A percentile compares a stretch with the other conserved stretches of the same genome.
Conservation (phyloP, 129 eudicot genomes). For the Deinandra increscens region DNA sequence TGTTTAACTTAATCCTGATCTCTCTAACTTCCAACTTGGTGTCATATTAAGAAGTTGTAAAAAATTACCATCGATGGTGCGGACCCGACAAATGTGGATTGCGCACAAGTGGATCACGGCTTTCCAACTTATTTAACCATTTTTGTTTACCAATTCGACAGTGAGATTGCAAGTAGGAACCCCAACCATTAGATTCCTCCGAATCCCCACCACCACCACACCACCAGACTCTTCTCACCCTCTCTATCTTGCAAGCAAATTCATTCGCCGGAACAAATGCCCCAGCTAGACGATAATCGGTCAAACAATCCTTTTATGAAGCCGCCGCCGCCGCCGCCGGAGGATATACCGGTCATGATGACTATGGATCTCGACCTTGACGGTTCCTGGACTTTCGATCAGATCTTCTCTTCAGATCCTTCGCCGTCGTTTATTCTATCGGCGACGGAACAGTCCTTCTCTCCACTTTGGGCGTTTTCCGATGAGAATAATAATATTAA, state of each 20-base stretch:
- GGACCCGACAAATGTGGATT: constrained; percentile 30
- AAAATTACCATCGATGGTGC: too few species aligned
- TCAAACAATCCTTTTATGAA: constrained; percentile 5
- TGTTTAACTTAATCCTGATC: too few species aligned
- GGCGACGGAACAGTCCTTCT: constrained; percentile 62
- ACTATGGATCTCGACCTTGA: constrained; percentile 89
- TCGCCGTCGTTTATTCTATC: constrained; percentile 49
- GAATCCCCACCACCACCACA: constrained; percentile 34
- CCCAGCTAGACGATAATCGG: constrained; percentile 26
- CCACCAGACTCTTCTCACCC: background rate
- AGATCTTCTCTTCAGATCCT: constrained; percentile 57
- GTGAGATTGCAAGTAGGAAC: constrained; percentile 21
- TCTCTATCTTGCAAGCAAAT: background rate
- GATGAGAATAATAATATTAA: constrained; percentile 35
- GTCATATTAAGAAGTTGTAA: too few species aligned
- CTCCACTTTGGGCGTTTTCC: constrained; percentile 79
- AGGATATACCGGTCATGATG: constrained; percentile 31
- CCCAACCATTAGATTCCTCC: constrained; percentile 31
- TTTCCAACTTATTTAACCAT: constrained; percentile 12
- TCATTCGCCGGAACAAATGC: constrained; percentile 5
- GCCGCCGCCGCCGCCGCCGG: background rate
- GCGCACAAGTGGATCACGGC: constrained; percentile 37
- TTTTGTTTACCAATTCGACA: constrained; percentile 6
- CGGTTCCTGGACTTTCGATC: constrained; percentile 76
- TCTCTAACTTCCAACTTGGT: too few species aligned